Conservation (phyloP, 2,329 filamentous ascomycete species). For the Cryphonectria radicalis region DNA sequence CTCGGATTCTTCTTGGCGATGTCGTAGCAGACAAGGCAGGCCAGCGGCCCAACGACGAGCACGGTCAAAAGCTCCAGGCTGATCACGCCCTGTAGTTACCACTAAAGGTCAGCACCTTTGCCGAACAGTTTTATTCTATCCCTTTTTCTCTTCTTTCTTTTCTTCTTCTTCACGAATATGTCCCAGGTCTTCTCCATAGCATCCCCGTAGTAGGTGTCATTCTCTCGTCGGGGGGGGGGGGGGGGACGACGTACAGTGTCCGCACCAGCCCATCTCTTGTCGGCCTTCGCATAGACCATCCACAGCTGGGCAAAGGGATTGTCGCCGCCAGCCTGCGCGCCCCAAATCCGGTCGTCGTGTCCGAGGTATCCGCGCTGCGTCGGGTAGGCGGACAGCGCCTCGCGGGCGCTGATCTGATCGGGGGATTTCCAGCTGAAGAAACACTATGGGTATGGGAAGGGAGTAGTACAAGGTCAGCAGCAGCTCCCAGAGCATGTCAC, state of each 20-base stretch:
- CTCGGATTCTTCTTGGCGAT: constrained; percentile 59
- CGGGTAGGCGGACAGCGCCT: constrained; percentile 46
- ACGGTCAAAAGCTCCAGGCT: constrained; percentile 70
- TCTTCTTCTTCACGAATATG: not conserved
- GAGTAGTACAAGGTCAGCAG: constrained; percentile 5
- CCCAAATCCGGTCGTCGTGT: constrained; percentile 54
- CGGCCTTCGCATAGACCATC: constrained; percentile 71
- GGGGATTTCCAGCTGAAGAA: constrained; percentile 68
- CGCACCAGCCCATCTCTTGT: constrained; percentile 65
- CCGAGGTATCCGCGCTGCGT: constrained; percentile 59
- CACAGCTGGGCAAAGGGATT: constrained; percentile 63
- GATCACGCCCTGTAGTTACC: constrained; percentile 54
- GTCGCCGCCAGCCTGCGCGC: constrained; percentile 59
- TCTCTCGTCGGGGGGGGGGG: not conserved
- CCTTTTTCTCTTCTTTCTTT: not conserved
- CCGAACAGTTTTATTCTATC: not conserved
- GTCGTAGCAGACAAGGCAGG: constrained; percentile 63
- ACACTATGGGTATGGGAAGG: constrained; percentile 48
- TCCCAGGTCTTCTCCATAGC: not conserved
- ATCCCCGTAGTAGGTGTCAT: not conserved
- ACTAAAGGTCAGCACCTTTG: constrained; percentile 6
- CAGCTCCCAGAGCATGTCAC: no score
- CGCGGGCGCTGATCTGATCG: constrained; percentile 37
- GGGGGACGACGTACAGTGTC: constrained; percentile 53
- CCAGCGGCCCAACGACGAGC: constrained; percentile 63